Conservation (phyloP, 495 filamentous ascomycete genomes). For the Annulohypoxylon moriforme region DNA sequence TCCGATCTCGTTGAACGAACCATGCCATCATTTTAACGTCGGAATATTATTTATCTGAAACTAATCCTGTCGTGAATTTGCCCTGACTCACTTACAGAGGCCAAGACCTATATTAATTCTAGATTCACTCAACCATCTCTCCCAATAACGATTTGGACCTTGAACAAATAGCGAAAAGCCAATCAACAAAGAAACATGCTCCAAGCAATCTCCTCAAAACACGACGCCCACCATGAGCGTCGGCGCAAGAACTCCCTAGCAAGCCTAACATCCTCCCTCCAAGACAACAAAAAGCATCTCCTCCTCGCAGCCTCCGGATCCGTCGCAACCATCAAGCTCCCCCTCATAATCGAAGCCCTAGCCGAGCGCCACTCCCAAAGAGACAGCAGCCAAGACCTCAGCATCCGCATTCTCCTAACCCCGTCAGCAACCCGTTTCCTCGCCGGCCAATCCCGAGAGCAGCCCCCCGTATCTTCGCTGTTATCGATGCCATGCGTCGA, state of each 20-base stretch:
- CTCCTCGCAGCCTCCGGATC: conserved; percentile 75
- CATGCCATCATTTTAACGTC: conserved; percentile 26
- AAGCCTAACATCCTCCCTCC: conserved; percentile 48
- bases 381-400: conserved; percentile 59
- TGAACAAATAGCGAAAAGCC: neutral
- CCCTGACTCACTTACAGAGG: conserved; percentile 16
- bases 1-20: conserved; percentile 36
- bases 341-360: conserved; percentile 73
- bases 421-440: conserved; percentile 78
- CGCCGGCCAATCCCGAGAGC: conserved; percentile 72
- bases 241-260: conserved; percentile 48
- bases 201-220: conserved; percentile 46
- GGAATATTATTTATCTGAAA: conserved; percentile 18
- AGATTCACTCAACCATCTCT: neutral
- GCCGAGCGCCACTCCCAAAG: conserved; percentile 37
- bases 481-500: conserved; percentile 68
- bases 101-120: neutral
- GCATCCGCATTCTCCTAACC: conserved; percentile 83
- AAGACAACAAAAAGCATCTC: conserved; percentile 78
- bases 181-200: conserved; percentile 45
- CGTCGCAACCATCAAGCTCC: conserved; percentile 92
- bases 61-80: conserved; percentile 10
- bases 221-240: conserved; percentile 49
- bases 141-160: neutral
- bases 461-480: conserved; percentile 69